phyloP scores from a whole-genome alignment of 2,329 filamentous ascomycete genomes.

The Tolypocladium tropicale region DNA sequence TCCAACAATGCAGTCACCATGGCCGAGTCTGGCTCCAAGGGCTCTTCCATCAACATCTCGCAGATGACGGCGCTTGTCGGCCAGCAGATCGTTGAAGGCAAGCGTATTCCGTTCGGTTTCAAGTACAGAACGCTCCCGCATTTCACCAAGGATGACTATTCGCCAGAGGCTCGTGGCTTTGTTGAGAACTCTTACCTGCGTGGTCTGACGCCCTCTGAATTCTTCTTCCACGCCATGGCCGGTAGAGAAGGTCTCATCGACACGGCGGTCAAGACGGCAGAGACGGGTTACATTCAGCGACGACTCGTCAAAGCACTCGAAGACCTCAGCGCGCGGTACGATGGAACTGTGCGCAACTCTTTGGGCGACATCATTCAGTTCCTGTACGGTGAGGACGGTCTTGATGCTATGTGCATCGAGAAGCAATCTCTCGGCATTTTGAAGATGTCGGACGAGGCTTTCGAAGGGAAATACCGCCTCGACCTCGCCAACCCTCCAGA shows the following conservation, averaged over 20 bases:
- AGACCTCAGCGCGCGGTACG: constrained; percentile 95
- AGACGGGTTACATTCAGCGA: constrained; percentile 98
- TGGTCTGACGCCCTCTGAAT: constrained; percentile 88
- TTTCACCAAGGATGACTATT: constrained; percentile 99
- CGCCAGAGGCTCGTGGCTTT: constrained; percentile 90
- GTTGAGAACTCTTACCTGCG: constrained; percentile 98
- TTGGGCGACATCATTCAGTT: constrained; percentile 95
- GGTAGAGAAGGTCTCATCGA: constrained; percentile 99
- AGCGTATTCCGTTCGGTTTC: constrained; percentile 98
- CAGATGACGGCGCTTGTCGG: constrained; percentile 98
- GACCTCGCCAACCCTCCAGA: constrained; percentile 55
- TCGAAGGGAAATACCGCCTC: constrained; percentile 72
- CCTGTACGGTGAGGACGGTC: constrained; percentile 92
- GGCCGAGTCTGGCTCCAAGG: constrained; percentile 94
- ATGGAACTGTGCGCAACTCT: constrained; percentile 94
- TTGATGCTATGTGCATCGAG: constrained; percentile 90
- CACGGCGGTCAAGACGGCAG: constrained; percentile 97
- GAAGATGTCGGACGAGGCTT: constrained; percentile 64
- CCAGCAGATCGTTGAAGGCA: constrained; percentile 96
- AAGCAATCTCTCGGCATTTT: constrained; percentile 84
- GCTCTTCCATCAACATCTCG: constrained; percentile 97
- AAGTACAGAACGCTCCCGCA: constrained; percentile 95
- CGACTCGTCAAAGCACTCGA: constrained; percentile 96
- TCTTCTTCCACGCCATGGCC: constrained; percentile 99
- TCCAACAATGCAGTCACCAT: constrained; percentile 95